Percentiles rank a stretch among this genome's conserved stretches.
These are phyloP conservation scores for Coemansia sp. DNA, from an alignment of 192 early-diverging fungal species.

Conservation along the genomic window DNA sequence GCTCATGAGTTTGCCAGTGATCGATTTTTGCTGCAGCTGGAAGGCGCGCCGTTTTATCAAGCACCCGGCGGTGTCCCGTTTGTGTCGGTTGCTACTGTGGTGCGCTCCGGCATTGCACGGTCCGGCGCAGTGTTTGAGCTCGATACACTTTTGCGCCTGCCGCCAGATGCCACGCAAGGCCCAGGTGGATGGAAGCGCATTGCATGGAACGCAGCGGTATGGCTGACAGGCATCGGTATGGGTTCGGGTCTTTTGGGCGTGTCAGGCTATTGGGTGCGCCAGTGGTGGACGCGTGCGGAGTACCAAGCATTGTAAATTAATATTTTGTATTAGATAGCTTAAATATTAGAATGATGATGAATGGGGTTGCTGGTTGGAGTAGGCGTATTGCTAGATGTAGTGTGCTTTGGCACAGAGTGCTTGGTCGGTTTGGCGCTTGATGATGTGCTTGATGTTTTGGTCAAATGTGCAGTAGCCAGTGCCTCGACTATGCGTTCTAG, in stretches of 20 bases:
- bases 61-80: slow-evolving; percentile 45
- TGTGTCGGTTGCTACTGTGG: slow-evolving; percentile 44
- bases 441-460: neutral
- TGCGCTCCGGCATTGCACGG: slow-evolving; percentile 40
- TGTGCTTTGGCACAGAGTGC: neutral
- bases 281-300: slow-evolving; percentile 53
- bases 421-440: neutral
- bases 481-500: slow-evolving; percentile 21
- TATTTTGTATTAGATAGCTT: neutral
- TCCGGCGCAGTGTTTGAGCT: slow-evolving; percentile 54
- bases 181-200: slow-evolving; percentile 48
- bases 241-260: slow-evolving; percentile 40
- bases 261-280: slow-evolving; percentile 52
- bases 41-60: slow-evolving; percentile 47
- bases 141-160: slow-evolving; percentile 38
- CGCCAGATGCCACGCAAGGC: slow-evolving; percentile 20
- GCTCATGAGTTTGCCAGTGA: slow-evolving; percentile 49
- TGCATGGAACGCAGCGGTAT: slow-evolving; percentile 48
- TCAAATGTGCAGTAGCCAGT: slow-evolving; percentile 10
- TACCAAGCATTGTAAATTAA: slow-evolving; percentile 51
- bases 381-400: neutral
- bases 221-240: slow-evolving; percentile 51
- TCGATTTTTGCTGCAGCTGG: slow-evolving; percentile 51
- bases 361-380: slow-evolving; percentile 1
- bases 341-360: neutral